Percentiles rank a stretch among this genome's conserved stretches.
phyloP scores from a whole-genome alignment of 805 yeast species.

The Wickerhamiella lipophila region DNA sequence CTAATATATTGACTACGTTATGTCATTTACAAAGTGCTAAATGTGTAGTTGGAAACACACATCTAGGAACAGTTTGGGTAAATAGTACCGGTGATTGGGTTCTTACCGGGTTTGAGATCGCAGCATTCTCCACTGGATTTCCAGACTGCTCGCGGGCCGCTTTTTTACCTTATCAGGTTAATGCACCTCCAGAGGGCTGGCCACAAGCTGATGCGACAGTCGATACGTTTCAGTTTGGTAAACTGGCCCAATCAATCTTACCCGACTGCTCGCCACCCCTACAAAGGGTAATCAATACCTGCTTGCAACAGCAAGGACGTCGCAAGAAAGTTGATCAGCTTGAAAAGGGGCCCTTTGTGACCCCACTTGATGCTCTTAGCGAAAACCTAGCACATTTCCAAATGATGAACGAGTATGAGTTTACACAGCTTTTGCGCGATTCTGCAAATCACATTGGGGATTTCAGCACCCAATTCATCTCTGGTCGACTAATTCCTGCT shows the following conservation, averaged over 20 bases:
- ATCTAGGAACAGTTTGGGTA: constrained; percentile 46
- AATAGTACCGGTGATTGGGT: constrained; percentile 70
- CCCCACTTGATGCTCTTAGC: constrained; percentile 40
- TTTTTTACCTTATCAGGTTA: constrained; percentile 27
- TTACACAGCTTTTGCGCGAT: constrained; percentile 12
- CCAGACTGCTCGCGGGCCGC: constrained; percentile 30
- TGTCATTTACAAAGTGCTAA: constrained; percentile 43
- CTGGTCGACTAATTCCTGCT: constrained; percentile 58
- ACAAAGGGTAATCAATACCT: not conserved
- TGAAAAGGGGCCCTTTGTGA: constrained; percentile 21
- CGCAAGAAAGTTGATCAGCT: not conserved
- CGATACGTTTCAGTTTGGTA: constrained; percentile 56
- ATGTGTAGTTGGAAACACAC: constrained; percentile 53
- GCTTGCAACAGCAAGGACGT: not conserved
- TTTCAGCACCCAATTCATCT: constrained; percentile 43
- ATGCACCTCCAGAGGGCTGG: constrained; percentile 49
- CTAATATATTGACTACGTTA: constrained; percentile 42
- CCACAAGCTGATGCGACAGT: constrained; percentile 30
- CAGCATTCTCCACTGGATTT: constrained; percentile 35
- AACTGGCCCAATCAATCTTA: constrained; percentile 38
- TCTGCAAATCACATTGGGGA: constrained; percentile 16
- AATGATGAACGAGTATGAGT: constrained; percentile 17
- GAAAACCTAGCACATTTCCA: constrained; percentile 42
- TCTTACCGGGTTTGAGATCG: constrained; percentile 66
- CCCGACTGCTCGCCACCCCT: constrained; percentile 21